These are phyloP conservation scores for Penicillium desertorum DNA, from an alignment of 495 filamentous ascomycete genomes.

Conservation along the genomic window DNA sequence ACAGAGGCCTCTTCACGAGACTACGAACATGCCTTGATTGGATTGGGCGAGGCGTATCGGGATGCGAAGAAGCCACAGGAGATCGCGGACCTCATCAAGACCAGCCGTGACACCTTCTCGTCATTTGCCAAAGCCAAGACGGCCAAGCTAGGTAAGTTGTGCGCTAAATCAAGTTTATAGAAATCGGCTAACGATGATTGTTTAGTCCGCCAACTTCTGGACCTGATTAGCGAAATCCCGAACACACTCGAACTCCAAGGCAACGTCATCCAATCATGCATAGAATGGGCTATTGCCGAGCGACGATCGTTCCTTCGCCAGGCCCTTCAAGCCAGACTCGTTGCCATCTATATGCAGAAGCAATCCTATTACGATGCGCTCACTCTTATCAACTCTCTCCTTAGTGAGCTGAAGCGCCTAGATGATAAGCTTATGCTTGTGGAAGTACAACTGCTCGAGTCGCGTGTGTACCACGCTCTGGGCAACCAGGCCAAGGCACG, in stretches of 20 bases:
- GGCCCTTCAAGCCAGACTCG: slow-evolving; percentile 94
- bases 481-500: slow-evolving; percentile 96
- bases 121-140: slow-evolving; percentile 99
- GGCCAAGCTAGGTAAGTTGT: slow-evolving; percentile 81
- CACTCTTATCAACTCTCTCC: slow-evolving; percentile 90
- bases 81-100: slow-evolving; percentile 86
- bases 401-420: slow-evolving; percentile 93
- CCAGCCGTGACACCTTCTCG: slow-evolving; percentile 85
- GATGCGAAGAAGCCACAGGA: slow-evolving; percentile 85
- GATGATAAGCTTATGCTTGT: slow-evolving; percentile 98
- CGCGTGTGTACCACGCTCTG: slow-evolving; percentile 93
- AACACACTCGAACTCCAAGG: slow-evolving; percentile 92
- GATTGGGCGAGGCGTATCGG: slow-evolving; percentile 86
- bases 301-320: slow-evolving; percentile 93
- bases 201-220: slow-evolving; percentile 92
- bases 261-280: slow-evolving; percentile 92
- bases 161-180: background rate
- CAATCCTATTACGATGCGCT: slow-evolving; percentile 95
- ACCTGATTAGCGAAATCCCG: slow-evolving; percentile 90
- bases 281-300: slow-evolving; percentile 97
- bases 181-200: background rate
- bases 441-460: slow-evolving; percentile 98
- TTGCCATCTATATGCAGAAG: slow-evolving; percentile 92
- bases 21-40: slow-evolving; percentile 71
- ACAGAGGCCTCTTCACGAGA: slow-evolving; percentile 82